These are phyloP conservation scores for Tetrapisispora phaffii DNA, from an alignment of 805 yeast species.

Conservation along the genomic window DNA sequence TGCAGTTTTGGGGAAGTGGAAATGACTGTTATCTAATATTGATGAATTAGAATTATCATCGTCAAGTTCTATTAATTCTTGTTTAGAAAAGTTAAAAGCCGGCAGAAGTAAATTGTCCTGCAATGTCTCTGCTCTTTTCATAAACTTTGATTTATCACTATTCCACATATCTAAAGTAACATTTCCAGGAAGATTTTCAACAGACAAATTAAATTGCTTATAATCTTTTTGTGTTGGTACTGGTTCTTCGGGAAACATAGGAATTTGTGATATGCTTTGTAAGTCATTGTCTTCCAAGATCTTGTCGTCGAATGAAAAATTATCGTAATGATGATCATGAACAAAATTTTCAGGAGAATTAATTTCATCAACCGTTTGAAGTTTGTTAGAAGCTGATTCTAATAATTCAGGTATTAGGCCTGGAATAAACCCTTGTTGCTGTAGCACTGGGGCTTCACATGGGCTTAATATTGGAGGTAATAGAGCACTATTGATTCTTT, in stretches of 20 bases:
- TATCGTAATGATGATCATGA: neutral
- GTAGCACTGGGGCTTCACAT: neutral
- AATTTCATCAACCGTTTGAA: neutral
- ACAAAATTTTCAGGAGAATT: neutral
- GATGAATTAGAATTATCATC: neutral
- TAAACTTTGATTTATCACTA: constrained; percentile 10
- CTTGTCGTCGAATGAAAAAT: constrained; percentile 1
- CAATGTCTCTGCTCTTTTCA: constrained; percentile 11
- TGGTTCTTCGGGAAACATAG: constrained; percentile 5
- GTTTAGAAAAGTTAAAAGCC: constrained; percentile 9
- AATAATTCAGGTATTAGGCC: neutral
- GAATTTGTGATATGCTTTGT: constrained; percentile 16
- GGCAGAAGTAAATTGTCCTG: constrained; percentile 11
- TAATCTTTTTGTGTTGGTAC: neutral
- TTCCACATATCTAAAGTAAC: constrained; percentile 22
- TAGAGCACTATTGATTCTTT: constrained; percentile 24
- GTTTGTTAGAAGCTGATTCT: neutral
- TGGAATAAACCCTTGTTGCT: neutral
- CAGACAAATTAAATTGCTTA: neutral
- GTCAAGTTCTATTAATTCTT: neutral
- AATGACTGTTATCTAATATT: constrained; percentile 5
- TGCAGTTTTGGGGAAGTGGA: constrained; percentile 16
- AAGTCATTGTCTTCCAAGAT: constrained; percentile 11
- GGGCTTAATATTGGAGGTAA: constrained; percentile 19
- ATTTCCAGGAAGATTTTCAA: constrained; percentile 10